These are phyloP conservation scores for Microsporum ferrugineum DNA, from an alignment of 2,329 filamentous ascomycete species.

Conservation along the genomic window DNA sequence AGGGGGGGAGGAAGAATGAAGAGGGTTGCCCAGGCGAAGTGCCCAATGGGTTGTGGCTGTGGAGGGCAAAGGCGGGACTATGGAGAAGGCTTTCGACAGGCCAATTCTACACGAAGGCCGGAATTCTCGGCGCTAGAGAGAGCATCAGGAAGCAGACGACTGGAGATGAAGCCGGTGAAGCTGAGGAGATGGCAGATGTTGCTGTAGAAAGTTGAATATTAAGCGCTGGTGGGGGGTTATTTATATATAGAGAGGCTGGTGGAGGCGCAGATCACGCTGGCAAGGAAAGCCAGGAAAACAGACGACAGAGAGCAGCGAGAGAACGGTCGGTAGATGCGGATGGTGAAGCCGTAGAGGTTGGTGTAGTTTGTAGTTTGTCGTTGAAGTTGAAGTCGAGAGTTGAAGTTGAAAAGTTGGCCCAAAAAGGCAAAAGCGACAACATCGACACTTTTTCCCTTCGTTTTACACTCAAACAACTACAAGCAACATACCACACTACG, in stretches of 20 bases:
- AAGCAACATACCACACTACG: background rate
- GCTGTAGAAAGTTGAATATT: conserved; percentile 3
- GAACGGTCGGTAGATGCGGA: background rate
- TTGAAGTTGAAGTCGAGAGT: background rate
- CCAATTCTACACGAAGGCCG: background rate
- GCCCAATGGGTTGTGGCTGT: background rate
- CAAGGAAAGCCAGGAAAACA: background rate
- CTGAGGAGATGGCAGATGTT: conserved; percentile 1
- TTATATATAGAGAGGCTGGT: conserved; percentile 7
- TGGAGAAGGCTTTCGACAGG: background rate
- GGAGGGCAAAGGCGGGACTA: background rate
- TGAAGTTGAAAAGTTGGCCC: background rate
- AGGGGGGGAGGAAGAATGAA: background rate
- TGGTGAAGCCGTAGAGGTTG: background rate
- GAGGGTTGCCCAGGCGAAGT: background rate
- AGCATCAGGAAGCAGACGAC: conserved; percentile 7
- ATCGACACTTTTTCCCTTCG: background rate
- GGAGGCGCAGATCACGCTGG: conserved; percentile 10
- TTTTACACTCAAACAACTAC: background rate
- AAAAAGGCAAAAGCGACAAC: background rate
- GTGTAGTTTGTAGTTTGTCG: background rate
- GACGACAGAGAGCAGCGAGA: background rate
- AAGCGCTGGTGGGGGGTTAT: conserved; percentile 1
- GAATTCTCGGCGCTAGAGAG: background rate
- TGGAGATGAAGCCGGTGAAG: conserved; percentile 11